phyloP scores from a whole-genome alignment of 2,329 filamentous ascomycete species.

The Sporothrix inflata region DNA sequence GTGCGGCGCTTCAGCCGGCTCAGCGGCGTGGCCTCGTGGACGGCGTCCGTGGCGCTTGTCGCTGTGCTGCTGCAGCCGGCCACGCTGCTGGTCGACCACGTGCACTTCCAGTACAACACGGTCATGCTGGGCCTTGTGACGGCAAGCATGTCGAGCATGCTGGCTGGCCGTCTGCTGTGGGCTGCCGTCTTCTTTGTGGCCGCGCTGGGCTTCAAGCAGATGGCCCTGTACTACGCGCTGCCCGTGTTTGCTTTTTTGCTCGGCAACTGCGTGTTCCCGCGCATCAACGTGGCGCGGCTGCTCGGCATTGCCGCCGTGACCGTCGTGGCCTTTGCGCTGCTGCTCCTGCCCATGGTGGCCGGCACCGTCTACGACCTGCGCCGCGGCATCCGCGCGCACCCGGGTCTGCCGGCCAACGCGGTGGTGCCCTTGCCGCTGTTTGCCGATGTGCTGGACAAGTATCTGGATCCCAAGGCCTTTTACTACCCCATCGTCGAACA shows the following conservation, averaged over 20 bases:
- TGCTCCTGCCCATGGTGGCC: constrained; percentile 75
- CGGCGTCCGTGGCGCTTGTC: constrained; percentile 79
- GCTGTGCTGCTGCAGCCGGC: constrained; percentile 92
- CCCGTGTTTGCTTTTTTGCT: constrained; percentile 90
- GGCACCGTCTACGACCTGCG: constrained; percentile 71
- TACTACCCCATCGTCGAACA: constrained; percentile 79
- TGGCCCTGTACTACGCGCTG: constrained; percentile 97
- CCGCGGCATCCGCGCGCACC: constrained; percentile 61
- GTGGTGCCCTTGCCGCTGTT: constrained; percentile 65
- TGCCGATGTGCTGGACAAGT: constrained; percentile 55
- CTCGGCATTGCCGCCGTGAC: constrained; percentile 77
- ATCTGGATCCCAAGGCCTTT: constrained; percentile 65
- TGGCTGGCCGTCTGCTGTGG: constrained; percentile 85
- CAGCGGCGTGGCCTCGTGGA: constrained; percentile 78
- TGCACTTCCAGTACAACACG: constrained; percentile 97
- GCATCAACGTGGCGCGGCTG: constrained; percentile 68
- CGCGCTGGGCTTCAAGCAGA: constrained; percentile 97
- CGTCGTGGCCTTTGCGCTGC: constrained; percentile 68
- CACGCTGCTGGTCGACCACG: constrained; percentile 89
- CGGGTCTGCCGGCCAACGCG: constrained; percentile 61
- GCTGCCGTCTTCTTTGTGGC: constrained; percentile 90
- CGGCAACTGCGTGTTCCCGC: constrained; percentile 80
- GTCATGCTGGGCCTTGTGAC: constrained; percentile 94
- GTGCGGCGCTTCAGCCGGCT: constrained; percentile 78
- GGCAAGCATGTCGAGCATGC: constrained; percentile 83